Base-by-base conservation (phyloP, 2,329 filamentous ascomycete species). In the Ceratocystis diversiconidia region DNA sequence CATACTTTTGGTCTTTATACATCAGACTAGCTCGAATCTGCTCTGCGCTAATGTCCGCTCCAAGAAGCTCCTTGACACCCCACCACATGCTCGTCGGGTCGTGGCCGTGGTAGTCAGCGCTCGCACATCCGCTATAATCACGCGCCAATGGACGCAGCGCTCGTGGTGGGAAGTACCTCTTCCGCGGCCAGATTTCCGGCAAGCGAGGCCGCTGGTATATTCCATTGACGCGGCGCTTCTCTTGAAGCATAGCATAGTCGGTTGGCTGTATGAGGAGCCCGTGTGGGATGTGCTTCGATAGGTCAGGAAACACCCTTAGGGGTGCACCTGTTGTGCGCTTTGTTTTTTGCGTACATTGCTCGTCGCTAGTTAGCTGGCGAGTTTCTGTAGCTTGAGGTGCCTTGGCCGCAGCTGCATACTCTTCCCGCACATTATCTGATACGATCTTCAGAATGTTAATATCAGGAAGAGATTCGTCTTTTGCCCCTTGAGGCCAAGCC, bases 21-120 rank as follows among this genome's bases (percentile, higher is more conserved):
- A 73, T 73, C 19, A 43, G 2, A 10, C 64, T n/a, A 46, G 15
- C 22, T 43, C 72, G 61, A 22, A 73, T 68, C 28, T 67, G 62
- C 12, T 63, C 69, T 1, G 71, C 63, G n/a, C 70, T 69, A 5
- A 72, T 46, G 62, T 70, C 67, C 50, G 68, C 69, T 10, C 69
- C 64, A 22, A 74, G 57, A 5, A 75, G 57, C 48, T 71, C 69
- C 1, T 67, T 60, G 5, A 73, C 65, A 0, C 69, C 70, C 10
- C 65, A 66, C 71, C 71, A 72, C 55, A 64, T 50, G 15, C 30
- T 22, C n/a, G 19, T 50, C 4, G 48, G 44, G 22, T 46, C 10
- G 15, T 19, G 25, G 2, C 12, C 5, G 15, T 50, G 36, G 12
- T 28, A 41, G 30, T 61, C 50, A 12, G 28, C 19, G 15, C 19